These are phyloP conservation scores for Galerina marginata DNA, from an alignment of 768 basidiomycete species.

Conservation along the genomic window DNA sequence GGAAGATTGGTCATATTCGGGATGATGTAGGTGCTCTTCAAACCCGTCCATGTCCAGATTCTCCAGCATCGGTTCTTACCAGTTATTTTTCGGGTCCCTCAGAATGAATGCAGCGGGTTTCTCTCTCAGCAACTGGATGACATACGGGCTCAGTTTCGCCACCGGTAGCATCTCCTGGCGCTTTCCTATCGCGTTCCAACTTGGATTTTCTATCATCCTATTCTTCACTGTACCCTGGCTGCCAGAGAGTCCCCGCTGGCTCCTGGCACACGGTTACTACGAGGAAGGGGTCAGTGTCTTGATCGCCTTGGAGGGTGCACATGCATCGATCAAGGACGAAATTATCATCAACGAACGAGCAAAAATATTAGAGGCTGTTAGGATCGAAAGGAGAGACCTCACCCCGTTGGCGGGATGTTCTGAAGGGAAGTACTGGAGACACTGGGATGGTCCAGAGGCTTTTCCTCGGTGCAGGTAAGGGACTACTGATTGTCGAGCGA, in stretches of 20 bases:
- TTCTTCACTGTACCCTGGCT: conserved; percentile 54
- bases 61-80: too few species aligned
- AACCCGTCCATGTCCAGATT: too few species aligned
- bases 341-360: conserved; percentile 42
- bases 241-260: conserved; percentile 54
- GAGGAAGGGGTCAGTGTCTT: conserved; percentile 48
- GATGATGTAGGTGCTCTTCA: conserved; percentile 45
- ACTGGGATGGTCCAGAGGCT: conserved; percentile 53
- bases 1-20: conserved; percentile 55
- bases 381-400: conserved; percentile 46
- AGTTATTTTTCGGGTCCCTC: too few species aligned
- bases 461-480: conserved; percentile 46
- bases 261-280: conserved; percentile 49
- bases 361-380: conserved; percentile 51
- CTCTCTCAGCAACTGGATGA: conserved; percentile 59
- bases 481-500: too few species aligned
- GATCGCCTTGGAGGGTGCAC: conserved; percentile 47
- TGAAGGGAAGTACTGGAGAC: conserved; percentile 46
- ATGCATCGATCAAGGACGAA: conserved; percentile 40
- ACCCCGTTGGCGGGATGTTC: conserved; percentile 47
- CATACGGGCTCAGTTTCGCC: conserved; percentile 54
- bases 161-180: conserved; percentile 50
- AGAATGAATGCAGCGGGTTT: conserved; percentile 59
- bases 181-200: conserved; percentile 57
- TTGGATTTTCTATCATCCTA: conserved; percentile 50